These are phyloP conservation scores for Macrocystidia cucumis DNA, from an alignment of 1,284 basidiomycete genomes.

Conservation along the genomic window DNA sequence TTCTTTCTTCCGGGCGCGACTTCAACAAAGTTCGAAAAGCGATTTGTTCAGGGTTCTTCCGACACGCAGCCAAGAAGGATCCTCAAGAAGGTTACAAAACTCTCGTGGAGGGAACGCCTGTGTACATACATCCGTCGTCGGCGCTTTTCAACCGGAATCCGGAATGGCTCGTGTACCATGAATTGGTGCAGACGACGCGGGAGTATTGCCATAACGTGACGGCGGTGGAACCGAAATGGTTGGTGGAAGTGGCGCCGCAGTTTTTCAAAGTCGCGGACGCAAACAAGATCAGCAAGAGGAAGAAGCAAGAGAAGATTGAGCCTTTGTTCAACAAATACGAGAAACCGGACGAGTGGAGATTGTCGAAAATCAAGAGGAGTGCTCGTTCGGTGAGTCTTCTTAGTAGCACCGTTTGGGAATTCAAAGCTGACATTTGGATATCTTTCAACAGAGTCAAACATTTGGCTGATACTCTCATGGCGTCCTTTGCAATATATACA, in stretches of 20 bases:
- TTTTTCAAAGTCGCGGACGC: slow-evolving; percentile 98
- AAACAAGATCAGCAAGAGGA: slow-evolving; percentile 95
- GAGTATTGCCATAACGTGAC: slow-evolving; percentile 98
- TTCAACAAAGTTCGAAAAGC: slow-evolving; percentile 92
- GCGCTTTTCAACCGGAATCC: slow-evolving; percentile 91
- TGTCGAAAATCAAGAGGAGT: slow-evolving; percentile 84
- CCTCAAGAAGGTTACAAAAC: slow-evolving; percentile 97
- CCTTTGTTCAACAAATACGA: slow-evolving; percentile 87
- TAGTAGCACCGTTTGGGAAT: slow-evolving; percentile 3
- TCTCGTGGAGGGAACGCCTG: slow-evolving; percentile 93
- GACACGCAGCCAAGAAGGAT: slow-evolving; percentile 95
- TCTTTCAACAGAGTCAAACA: slow-evolving; percentile 61
- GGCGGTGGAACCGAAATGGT: slow-evolving; percentile 97
- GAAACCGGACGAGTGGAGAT: slow-evolving; percentile 85
- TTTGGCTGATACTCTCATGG: slow-evolving; percentile 54
- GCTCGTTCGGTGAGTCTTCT: slow-evolving; percentile 63
- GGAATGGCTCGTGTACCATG: slow-evolving; percentile 60
- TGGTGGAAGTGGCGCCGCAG: slow-evolving; percentile 94
- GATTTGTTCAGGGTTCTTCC: slow-evolving; percentile 96
- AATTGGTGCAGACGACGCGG: slow-evolving; percentile 55
- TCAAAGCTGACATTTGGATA: slow-evolving; percentile 7
- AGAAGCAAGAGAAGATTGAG: slow-evolving; percentile 96
- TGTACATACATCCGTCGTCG: slow-evolving; percentile 97
- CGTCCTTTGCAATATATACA: slow-evolving; percentile 2
- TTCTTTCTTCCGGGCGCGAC: slow-evolving; percentile 86